These are phyloP conservation scores for Capsicum rhomboideum DNA, from an alignment of 257 asterid genomes.

Conservation along the genomic window DNA sequence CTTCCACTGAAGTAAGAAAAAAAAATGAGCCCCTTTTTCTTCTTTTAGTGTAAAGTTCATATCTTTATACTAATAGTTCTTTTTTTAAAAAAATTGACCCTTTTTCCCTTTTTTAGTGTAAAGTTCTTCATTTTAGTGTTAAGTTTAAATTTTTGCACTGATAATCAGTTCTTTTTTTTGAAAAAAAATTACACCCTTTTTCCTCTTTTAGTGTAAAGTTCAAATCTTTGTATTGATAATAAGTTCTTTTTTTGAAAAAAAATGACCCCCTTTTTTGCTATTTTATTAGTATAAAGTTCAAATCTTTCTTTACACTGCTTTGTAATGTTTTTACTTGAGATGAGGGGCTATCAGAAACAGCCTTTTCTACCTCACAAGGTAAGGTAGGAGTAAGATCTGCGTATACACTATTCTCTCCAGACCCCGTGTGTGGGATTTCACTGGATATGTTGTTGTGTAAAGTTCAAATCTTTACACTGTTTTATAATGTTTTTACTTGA, in stretches of 20 bases:
- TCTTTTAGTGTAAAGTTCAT: background rate
- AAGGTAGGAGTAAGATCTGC: no score
- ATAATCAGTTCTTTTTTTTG: background rate
- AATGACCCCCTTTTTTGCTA: background rate
- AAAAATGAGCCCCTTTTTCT: background rate
- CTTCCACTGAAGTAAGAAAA: conserved; percentile 41
- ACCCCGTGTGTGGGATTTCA: no score
- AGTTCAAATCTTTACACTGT: background rate
- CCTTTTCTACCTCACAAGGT: no score
- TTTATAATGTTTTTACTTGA: no score
- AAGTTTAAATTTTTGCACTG: background rate
- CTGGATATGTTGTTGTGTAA: background rate
- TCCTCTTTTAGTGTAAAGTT: background rate
- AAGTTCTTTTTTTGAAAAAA: no score
- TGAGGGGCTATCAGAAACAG: no score
- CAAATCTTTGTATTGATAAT: background rate
- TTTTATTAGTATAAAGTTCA: background rate
- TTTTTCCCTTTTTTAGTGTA: no score
- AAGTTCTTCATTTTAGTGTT: background rate
- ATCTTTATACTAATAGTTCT: no score
- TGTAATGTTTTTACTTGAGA: no score
- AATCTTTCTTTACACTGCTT: no score
- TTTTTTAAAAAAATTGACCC: no score
- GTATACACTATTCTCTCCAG: no score
- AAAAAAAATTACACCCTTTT: background rate